These are phyloP conservation scores for Sphagnum tenellum DNA, from an alignment of 225 moss, liverwort and hornwort genomes.

Conservation along the genomic window DNA sequence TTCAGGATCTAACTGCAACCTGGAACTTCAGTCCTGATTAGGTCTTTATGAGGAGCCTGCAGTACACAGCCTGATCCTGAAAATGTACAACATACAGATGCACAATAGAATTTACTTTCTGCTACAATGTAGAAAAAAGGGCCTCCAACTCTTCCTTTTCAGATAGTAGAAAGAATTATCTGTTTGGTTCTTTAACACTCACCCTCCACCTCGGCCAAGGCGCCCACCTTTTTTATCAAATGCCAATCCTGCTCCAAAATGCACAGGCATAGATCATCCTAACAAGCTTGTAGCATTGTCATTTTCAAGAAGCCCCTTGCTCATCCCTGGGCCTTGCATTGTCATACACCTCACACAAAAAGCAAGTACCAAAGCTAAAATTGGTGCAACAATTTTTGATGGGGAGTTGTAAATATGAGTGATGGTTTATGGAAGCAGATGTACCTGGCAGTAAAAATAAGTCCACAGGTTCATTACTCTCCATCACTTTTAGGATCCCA, in stretches of 20 bases:
- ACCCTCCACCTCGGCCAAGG: slow-evolving; percentile 99
- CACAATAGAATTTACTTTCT: too few species aligned
- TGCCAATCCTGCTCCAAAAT: slow-evolving; percentile 56
- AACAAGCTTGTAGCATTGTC: background rate
- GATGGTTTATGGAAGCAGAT: background rate
- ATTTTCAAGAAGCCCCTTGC: background rate
- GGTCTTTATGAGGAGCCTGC: background rate
- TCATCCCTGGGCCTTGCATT: too few species aligned
- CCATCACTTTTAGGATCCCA: slow-evolving; percentile 53
- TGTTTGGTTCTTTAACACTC: slow-evolving; percentile 6
- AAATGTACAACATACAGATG: background rate
- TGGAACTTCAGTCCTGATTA: background rate
- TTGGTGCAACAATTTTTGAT: too few species aligned
- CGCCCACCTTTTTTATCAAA: slow-evolving; percentile 79
- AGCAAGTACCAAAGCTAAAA: too few species aligned
- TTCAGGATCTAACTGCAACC: too few species aligned
- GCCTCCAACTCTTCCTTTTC: too few species aligned
- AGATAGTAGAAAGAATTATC: too few species aligned
- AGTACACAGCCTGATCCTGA: background rate
- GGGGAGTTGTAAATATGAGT: background rate
- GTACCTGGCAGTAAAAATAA: slow-evolving; percentile 78
- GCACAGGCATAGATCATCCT: background rate
- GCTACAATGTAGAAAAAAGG: too few species aligned
- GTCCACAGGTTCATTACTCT: slow-evolving; percentile 63
- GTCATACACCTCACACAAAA: too few species aligned